Evolutionary conservation across 371 early-diverging fungal species (phyloP), one percentile per base, ranked within the genome.

Genomic region (Mucor mucedo): DNA sequence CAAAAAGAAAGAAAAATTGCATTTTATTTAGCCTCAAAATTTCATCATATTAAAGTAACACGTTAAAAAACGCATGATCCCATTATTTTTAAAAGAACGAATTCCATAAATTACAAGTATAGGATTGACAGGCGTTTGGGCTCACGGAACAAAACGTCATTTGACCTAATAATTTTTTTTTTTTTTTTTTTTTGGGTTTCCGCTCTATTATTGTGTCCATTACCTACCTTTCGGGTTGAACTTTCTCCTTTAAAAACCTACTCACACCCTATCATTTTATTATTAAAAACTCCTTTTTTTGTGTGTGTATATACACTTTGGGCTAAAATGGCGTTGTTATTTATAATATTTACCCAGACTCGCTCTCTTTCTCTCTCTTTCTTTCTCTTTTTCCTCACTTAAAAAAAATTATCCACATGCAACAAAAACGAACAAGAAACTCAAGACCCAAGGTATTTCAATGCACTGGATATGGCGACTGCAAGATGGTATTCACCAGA

Each of bases 401-500:
- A 58, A n/a, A n/a, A n/a, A n/a, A n/a, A n/a, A 44, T 29, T 53
- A 52, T 33, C 55, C 42, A 30, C 33, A 60, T 47, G 52, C 39
- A 66, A 55, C 54, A 47, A 55, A 70, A 66, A 40, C 62, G 60
- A 29, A 48, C 59, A 42, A 47, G 60, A 55, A 58, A 58, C 45
- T 40, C 66, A n/a, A 69, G 49, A 32, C 80, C 81, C 16, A 82
- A 83, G 55, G 69, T 79, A 14, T 86, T 86, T 60, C 84, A 83
- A 58, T 86, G 86, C 61, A 78, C 80, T 29, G 86, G 86, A 30
- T 86, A 77, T 58, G 84, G 84, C 42, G 84, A 84, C 56, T 86
- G 86, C 55, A 71, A 76, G 21, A 86, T 86, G 87, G 80, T 84
- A 8, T 86, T 86, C 53, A 84, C 86, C 33, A 75, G 86, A 52